phyloP scores from a whole-genome alignment of 352 stramenopile genomes.

The Pythium brassicae region DNA sequence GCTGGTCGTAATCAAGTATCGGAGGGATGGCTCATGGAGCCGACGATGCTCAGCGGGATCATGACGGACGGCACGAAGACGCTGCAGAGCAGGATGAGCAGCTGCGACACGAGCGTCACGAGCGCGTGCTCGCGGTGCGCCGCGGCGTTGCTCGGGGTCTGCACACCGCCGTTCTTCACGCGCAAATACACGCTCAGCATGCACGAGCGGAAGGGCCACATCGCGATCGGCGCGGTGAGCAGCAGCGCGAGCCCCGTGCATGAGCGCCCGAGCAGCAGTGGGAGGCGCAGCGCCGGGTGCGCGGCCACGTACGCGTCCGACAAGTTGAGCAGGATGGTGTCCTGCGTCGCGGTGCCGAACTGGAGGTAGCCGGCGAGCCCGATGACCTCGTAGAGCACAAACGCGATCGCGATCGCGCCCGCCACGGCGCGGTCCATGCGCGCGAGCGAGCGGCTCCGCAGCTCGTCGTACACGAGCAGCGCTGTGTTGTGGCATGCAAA shows the following conservation, averaged over 20 bases:
- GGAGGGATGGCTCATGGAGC: conserved; percentile 49
- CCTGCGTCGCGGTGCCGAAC: conserved; percentile 52
- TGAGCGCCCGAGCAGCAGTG: conserved; percentile 48
- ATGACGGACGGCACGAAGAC: conserved; percentile 78
- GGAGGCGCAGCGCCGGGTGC: conserved; percentile 34
- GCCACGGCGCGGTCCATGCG: conserved; percentile 66
- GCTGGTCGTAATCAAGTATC: too few species aligned
- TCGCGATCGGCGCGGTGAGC: conserved; percentile 62
- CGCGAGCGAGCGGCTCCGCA: conserved; percentile 40
- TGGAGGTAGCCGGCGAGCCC: conserved; percentile 67
- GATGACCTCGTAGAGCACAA: conserved; percentile 68
- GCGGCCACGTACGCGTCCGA: conserved; percentile 48
- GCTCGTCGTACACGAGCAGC: conserved; percentile 72
- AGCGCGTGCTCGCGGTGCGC: conserved; percentile 35
- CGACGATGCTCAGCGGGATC: conserved; percentile 75
- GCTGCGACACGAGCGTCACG: conserved; percentile 46
- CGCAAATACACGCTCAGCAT: conserved; percentile 65
- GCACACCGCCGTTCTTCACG: conserved; percentile 51
- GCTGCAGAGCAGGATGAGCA: conserved; percentile 62
- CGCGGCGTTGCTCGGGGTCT: conserved; percentile 59
- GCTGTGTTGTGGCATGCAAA: conserved; percentile 80
- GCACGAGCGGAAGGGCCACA: conserved; percentile 78
- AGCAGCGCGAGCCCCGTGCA: conserved; percentile 66
- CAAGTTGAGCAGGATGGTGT: conserved; percentile 81
- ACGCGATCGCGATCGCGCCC: conserved; percentile 56